A percentile compares a stretch with the other conserved stretches of the same genome.
Evolutionary conservation across 345 rosid genomes (phyloP).

Genomic region (Euclidium syriacum): DNA sequence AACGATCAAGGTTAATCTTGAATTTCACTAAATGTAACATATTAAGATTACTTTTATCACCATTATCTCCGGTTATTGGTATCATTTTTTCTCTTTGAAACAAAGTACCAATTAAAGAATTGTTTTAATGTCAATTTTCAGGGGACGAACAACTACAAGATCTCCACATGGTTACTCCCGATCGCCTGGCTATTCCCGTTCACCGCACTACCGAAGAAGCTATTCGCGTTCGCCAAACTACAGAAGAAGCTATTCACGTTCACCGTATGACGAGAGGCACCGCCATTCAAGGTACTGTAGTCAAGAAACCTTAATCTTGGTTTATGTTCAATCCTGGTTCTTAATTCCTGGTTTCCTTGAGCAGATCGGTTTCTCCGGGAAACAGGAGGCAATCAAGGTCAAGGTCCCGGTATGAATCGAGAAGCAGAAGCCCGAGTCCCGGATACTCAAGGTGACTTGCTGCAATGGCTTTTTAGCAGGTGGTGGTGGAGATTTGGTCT

Average conservation of each 20-base stretch:
- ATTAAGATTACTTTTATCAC: background rate
- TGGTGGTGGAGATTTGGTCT: background rate
- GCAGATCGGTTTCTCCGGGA: constrained; percentile 64
- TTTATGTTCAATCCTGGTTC: background rate
- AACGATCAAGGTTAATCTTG: constrained; percentile 39
- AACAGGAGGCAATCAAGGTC: constrained; percentile 48
- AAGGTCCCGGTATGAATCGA: constrained; percentile 43
- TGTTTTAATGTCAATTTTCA: constrained; percentile 16
- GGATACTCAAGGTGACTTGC: constrained; percentile 35
- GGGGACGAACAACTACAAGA: constrained; percentile 42
- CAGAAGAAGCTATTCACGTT: background rate
- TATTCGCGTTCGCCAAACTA: constrained; percentile 33
- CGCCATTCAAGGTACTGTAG: constrained; percentile 10
- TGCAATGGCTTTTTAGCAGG: background rate
- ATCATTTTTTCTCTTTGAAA: background rate
- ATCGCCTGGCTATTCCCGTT: constrained; percentile 51
- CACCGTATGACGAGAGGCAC: constrained; percentile 32
- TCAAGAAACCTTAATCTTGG: background rate
- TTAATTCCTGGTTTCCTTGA: background rate
- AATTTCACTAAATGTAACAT: background rate
- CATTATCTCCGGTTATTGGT: background rate
- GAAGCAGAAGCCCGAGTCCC: constrained; percentile 44
- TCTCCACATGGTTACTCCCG: constrained; percentile 49
- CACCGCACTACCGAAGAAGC: constrained; percentile 36
- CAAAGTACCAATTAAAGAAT: background rate